Evolutionary conservation across 805 yeast genomes (phyloP).

Genomic region (Cyberlindnera subsufficiens): DNA sequence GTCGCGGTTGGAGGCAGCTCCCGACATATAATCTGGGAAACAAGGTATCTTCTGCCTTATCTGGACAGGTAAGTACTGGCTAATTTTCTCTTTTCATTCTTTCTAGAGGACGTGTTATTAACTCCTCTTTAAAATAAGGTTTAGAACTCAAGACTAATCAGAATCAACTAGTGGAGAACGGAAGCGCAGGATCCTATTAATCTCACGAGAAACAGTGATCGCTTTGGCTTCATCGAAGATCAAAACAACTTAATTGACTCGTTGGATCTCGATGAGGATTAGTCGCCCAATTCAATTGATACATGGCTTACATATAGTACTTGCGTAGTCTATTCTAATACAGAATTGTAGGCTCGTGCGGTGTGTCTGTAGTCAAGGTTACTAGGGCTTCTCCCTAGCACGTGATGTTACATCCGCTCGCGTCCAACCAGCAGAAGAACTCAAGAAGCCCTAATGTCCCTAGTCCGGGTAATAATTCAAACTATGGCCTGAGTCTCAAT

Average conservation of each 20-base stretch:
- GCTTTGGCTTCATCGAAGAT: slow-evolving; percentile 33
- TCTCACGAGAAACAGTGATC: slow-evolving; percentile 22
- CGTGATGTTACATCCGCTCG: background rate
- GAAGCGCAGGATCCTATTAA: slow-evolving; percentile 13
- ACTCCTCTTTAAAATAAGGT: slow-evolving; percentile 11
- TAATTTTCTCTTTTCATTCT: background rate
- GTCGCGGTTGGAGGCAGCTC: slow-evolving; percentile 31
- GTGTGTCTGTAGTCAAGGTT: background rate
- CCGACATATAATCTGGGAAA: slow-evolving; percentile 24
- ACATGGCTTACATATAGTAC: background rate
- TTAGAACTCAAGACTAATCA: slow-evolving; percentile 2
- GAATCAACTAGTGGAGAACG: slow-evolving; percentile 9
- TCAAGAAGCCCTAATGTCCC: background rate
- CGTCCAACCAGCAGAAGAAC: background rate
- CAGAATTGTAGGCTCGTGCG: background rate
- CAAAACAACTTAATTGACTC: slow-evolving; percentile 36
- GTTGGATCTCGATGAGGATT: slow-evolving; percentile 25
- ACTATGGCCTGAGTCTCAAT: background rate
- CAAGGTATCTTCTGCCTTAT: slow-evolving; percentile 21
- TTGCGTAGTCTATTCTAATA: background rate
- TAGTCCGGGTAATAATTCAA: background rate
- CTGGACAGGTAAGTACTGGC: slow-evolving; percentile 22
- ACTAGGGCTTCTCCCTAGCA: slow-evolving; percentile 1
- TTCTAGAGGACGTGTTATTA: slow-evolving; percentile 2
- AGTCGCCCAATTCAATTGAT: background rate